Base-by-base conservation (phyloP, 768 basidiomycete genomes). In the Boletus sensibilis region DNA sequence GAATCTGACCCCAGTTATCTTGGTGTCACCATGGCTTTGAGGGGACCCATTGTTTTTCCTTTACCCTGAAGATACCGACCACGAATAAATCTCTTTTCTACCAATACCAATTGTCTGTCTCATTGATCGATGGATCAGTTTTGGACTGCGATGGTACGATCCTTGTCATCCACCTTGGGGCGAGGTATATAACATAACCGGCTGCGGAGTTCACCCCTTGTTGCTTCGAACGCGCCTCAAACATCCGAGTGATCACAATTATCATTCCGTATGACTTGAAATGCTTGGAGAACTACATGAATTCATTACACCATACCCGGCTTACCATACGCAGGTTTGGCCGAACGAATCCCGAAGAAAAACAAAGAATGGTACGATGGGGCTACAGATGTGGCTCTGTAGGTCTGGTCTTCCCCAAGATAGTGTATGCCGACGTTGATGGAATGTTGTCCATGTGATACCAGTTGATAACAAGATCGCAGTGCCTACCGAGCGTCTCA, bases 1-100 rank as follows among this genome's bases (percentile, higher is more conserved):
- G 62, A 68, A 50, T 64, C 65, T 18, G 68, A 70, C 14, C 40
- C 55, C 4, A 55, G 27, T 5, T 72, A 63, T 47, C 57, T 65
- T 1, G 68, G 64, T 11, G 21, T 72, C 23, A 72, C 68, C 33
- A 53, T 61, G 63, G 56, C 60, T 4, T 56, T 70, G 51, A 63
- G 54, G 23, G 55, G 50, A 34, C 57, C 64, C 1, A 39, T 31
- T 27, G 37, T 64, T 23, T 52, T 70, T 18, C 69, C 68, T 35
- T 43, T 60, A 21, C 68, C 68, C 13, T 68, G 47, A 63, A 35
- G 20, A 14, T 5, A 13, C n/a, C 3, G 7, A 10, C n/a, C 27
- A 7, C 1, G 27, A 20, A 47, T 33, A 13, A 12, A 12, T 12
- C 3, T 16, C 11, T 23, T 55, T 20, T 35, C 16, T 8, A 25